Percentiles rank a stretch among this genome's conserved stretches.
Evolutionary conservation across 2,329 filamentous ascomycete genomes (phyloP).

Genomic region (Moelleriella libera): DNA sequence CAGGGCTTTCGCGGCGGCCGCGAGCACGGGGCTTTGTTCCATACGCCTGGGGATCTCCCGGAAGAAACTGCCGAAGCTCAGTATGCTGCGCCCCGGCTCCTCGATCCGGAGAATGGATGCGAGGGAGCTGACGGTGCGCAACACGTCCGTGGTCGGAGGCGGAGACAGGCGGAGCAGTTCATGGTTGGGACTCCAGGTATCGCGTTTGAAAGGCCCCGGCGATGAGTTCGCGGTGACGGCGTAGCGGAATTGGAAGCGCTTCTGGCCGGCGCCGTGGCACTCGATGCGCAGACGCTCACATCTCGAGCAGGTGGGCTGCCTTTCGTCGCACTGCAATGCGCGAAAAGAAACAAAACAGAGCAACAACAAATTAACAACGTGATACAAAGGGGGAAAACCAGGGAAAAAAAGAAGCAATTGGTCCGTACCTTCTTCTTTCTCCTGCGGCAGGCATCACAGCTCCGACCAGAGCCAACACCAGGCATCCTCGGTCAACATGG

Average conservation of each 20-base stretch:
- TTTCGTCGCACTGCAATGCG: slow-evolving; percentile 1
- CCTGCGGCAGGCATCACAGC: slow-evolving; percentile 1
- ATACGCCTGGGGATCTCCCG: slow-evolving; percentile 1
- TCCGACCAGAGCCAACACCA: background rate
- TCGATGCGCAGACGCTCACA: background rate
- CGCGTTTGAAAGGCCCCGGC: background rate
- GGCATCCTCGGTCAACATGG: slow-evolving; percentile 1
- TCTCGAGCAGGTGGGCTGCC: background rate
- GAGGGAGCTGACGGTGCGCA: background rate
- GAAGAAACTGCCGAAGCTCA: slow-evolving; percentile 1
- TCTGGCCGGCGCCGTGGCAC: slow-evolving; percentile 1
- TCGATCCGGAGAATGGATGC: background rate
- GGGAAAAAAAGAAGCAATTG: background rate
- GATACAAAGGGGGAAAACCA: background rate
- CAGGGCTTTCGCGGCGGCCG: background rate
- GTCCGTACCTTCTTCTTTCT: slow-evolving; percentile 1
- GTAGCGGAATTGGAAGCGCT: background rate
- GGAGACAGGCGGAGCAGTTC: background rate
- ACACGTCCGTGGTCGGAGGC: background rate
- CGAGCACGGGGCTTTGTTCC: background rate
- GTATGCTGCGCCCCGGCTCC: background rate
- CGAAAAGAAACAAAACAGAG: background rate
- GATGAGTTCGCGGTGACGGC: background rate
- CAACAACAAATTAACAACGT: background rate
- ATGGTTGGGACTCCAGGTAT: background rate